phyloP scores from a whole-genome alignment of 257 asterid species.

The Scutellaria baicalensis region DNA sequence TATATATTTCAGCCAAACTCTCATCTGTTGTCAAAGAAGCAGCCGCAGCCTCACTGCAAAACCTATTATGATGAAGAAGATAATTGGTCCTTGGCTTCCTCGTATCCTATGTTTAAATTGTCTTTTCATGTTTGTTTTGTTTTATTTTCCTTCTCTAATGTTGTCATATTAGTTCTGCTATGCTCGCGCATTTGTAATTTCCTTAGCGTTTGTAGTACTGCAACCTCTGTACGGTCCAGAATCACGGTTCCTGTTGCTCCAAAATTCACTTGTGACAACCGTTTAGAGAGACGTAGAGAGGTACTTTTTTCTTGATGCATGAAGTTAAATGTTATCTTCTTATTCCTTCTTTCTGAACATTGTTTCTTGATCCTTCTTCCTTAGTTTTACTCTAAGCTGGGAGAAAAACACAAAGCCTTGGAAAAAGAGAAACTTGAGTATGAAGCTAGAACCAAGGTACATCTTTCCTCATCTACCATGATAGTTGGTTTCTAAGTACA shows the following conservation, averaged over 20 bases:
- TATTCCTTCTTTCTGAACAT: background rate
- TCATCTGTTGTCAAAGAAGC: slow-evolving; percentile 36
- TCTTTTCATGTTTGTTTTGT: background rate
- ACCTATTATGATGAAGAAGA: slow-evolving; percentile 58
- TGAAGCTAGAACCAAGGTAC: slow-evolving; percentile 86
- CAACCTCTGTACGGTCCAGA: slow-evolving; percentile 74
- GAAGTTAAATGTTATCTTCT: background rate
- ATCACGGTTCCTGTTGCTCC: slow-evolving; percentile 93
- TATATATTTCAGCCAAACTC: slow-evolving; percentile 37
- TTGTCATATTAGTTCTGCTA: background rate
- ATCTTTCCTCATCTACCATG: background rate
- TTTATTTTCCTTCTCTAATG: background rate
- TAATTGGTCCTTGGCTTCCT: slow-evolving; percentile 74
- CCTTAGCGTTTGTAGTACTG: slow-evolving; percentile 54
- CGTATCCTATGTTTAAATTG: slow-evolving; percentile 50
- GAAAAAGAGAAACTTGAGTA: slow-evolving; percentile 83
- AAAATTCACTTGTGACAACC: slow-evolving; percentile 55
- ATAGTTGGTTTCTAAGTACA: background rate
- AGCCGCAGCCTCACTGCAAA: slow-evolving; percentile 26
- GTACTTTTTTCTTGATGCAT: slow-evolving; percentile 28
- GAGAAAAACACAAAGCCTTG: slow-evolving; percentile 91
- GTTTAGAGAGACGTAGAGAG: slow-evolving; percentile 84
- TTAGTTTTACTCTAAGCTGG: slow-evolving; percentile 85
- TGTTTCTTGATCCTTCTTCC: background rate
- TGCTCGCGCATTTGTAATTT: slow-evolving; percentile 7